Percentiles rank a stretch among this genome's conserved stretches.
Conservation (phyloP, 148 eudicot species). For the Spergularia marina region DNA sequence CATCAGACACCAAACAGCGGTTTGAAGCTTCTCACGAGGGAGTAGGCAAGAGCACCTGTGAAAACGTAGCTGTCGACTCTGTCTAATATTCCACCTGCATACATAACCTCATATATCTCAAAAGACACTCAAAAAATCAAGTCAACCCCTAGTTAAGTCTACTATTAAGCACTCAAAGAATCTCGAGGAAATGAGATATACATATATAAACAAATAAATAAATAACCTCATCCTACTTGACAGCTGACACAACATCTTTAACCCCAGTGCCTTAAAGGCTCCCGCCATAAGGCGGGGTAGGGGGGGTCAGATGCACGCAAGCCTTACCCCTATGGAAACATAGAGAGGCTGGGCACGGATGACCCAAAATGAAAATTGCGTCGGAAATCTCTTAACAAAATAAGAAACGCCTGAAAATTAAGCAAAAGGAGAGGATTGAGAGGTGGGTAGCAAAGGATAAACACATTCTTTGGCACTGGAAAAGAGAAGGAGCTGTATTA, state of each 20-base stretch:
- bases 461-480: neutral
- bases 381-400: neutral
- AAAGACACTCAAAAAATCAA: neutral
- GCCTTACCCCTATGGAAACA: too few relatives aligned
- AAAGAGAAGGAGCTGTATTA: neutral
- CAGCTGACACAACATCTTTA: too few relatives aligned
- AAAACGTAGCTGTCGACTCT: slow-evolving; percentile 92
- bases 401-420: neutral
- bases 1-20: slow-evolving; percentile 77
- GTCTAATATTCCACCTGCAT: slow-evolving; percentile 91
- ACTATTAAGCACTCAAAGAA: neutral
- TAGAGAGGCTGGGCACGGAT: too few relatives aligned
- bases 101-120: neutral
- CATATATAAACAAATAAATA: too few relatives aligned
- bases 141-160: too few relatives aligned
- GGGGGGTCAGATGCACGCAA: too few relatives aligned
- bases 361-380: too few relatives aligned
- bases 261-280: too few relatives aligned
- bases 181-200: too few relatives aligned
- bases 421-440: neutral
- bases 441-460: too few relatives aligned
- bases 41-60: slow-evolving; percentile 89
- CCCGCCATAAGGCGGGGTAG: too few relatives aligned
- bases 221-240: too few relatives aligned
- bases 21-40: slow-evolving; percentile 61